Base-by-base conservation (phyloP, 129 eudicot genomes). In the Logfia minima region DNA sequence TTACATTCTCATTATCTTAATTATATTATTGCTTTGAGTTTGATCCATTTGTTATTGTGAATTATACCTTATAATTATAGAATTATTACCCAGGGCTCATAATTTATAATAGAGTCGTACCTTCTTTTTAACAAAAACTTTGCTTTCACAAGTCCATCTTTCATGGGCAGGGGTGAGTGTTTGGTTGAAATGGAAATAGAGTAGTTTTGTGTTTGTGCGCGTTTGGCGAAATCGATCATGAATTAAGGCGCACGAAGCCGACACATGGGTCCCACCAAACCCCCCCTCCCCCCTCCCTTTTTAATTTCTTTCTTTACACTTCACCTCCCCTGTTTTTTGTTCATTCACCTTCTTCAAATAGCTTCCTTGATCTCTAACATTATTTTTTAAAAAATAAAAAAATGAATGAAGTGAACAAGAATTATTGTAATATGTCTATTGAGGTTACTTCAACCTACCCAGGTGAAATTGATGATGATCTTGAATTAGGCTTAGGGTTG, bases 401-500 rank as follows among this genome's bases (percentile, higher is more conserved):
- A 1, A 11, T 62, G 67, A 80, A 82, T 41, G 84, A 82, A 58
- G 75, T 52, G 8, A 55, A 67, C 34, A 63, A n/a, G 9, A 26
- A 60, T 75, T 55, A 66, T 26, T 26, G 29, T 39, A 21, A 58
- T 51, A 28, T 84, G 72, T 78, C 77, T 0, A 34, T 63, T 59
- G 91, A 93, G 88, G 97, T 67, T 75, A 88, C 85, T 77, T 93
- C 88, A 45, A 74, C 88, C 7, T 85, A 74, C 55, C 55, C 55
- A 14, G 55, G 14, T 48, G n/a, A 48, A 48, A 48, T 14, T 23
- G 75, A 77, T 64, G 82, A 75, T 73, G 89, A 82, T 82, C 83
- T 93, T 73, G 96, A 91, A 78, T 85, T 94, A 77, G 97, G 97
- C 5, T 87, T 94, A 63, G 98, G 93, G 0, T 84, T 94, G 80